Evolutionary conservation across 192 early-diverging fungal genomes (phyloP).

Genomic region (Lobulomyces angularis): DNA sequence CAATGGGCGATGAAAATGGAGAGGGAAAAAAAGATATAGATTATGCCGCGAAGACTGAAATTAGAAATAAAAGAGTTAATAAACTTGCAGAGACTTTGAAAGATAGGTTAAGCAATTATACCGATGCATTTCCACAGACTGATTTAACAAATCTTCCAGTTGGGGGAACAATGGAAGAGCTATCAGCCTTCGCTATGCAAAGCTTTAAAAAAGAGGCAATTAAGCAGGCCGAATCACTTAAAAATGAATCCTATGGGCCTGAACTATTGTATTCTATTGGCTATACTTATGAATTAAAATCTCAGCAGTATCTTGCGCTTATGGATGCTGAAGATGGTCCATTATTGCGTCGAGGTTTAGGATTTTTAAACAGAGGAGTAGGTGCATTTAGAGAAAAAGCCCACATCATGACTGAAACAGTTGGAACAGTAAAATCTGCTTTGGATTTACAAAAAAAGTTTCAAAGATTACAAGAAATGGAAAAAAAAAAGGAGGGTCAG

Average conservation of each 20-base stretch:
- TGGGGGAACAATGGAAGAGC: constrained; percentile 17
- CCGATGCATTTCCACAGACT: constrained; percentile 41
- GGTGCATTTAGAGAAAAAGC: constrained; percentile 69
- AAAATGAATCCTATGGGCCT: constrained; percentile 80
- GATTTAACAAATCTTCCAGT: constrained; percentile 14
- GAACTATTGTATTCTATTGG: constrained; percentile 90
- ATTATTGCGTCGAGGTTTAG: constrained; percentile 31
- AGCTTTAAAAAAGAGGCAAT: constrained; percentile 57
- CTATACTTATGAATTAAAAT: constrained; percentile 78
- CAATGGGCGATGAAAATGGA: constrained; percentile 40
- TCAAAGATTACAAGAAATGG: constrained; percentile 75
- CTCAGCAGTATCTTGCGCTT: constrained; percentile 63
- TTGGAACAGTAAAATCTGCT: constrained; percentile 80
- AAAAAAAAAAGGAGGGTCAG: constrained; percentile 52
- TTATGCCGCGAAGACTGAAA: constrained; percentile 14
- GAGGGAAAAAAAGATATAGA: constrained; percentile 42
- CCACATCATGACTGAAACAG: constrained; percentile 82
- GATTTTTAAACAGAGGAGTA: constrained; percentile 23
- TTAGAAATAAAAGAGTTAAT: constrained; percentile 50
- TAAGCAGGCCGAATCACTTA: constrained; percentile 76
- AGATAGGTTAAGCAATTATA: constrained; percentile 67
- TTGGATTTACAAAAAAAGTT: constrained; percentile 88
- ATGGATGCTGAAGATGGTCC: constrained; percentile 43
- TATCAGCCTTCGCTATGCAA: constrained; percentile 39
- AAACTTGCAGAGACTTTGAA: constrained; percentile 61